Percentiles rank a stretch among this genome's conserved stretches.
phyloP scores from a whole-genome alignment of 2,329 filamentous ascomycete genomes.

The Colletotrichum sidae region DNA sequence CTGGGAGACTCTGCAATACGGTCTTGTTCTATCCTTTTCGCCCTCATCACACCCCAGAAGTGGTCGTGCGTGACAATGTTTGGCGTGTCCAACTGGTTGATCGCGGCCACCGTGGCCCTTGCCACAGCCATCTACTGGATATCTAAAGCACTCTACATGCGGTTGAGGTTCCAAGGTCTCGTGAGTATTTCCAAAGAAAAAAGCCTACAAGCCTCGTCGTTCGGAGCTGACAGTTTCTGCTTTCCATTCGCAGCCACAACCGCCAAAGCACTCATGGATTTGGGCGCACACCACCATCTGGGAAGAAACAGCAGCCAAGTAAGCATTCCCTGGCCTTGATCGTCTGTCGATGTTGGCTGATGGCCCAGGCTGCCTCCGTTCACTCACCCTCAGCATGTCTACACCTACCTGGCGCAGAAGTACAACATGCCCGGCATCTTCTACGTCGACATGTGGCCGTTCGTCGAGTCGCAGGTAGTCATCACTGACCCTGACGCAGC shows the following conservation, averaged over 20 bases:
- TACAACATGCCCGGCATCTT: constrained; percentile 45
- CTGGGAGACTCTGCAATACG: background rate
- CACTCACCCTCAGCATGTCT: constrained; percentile 40
- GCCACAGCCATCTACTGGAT: constrained; percentile 32
- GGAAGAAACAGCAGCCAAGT: constrained; percentile 29
- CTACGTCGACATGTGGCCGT: constrained; percentile 47
- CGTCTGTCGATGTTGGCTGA: background rate
- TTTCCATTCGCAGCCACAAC: constrained; percentile 11
- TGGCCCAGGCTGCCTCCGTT: constrained; percentile 36
- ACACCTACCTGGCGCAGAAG: constrained; percentile 41
- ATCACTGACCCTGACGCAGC: constrained; percentile 43
- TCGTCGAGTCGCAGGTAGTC: constrained; percentile 43
- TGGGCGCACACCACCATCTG: constrained; percentile 41
- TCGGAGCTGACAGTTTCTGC: background rate
- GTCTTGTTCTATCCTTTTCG: background rate
- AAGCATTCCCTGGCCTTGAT: background rate
- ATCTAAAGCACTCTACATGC: constrained; percentile 29
- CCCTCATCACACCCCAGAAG: background rate
- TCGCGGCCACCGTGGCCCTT: constrained; percentile 27
- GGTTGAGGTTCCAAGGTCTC: constrained; percentile 26
- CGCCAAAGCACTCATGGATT: constrained; percentile 39
- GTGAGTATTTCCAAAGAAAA: constrained; percentile 7
- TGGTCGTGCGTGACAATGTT: constrained; percentile 12
- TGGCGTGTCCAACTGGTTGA: constrained; percentile 30
- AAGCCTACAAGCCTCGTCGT: accelerated